Conservation (phyloP, 345 rosid genomes). For the Moricandia arvensis region DNA sequence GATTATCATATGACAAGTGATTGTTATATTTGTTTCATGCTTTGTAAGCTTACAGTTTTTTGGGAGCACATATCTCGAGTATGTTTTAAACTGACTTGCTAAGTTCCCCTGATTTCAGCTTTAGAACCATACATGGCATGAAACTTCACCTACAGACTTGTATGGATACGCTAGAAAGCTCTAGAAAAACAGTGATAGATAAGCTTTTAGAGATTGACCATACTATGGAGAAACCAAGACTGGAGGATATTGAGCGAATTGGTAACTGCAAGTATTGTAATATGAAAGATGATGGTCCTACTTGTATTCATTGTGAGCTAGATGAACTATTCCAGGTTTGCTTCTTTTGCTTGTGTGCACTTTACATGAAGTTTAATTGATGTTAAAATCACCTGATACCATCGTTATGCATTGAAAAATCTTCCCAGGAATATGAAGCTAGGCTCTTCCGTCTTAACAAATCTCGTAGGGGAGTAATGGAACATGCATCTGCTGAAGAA, state of each 20-base stretch:
- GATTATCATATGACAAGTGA: neutral
- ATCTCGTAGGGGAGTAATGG: conserved; percentile 61
- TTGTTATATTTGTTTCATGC: neutral
- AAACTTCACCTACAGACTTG: conserved; percentile 86
- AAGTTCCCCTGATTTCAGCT: conserved; percentile 49
- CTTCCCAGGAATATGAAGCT: conserved; percentile 74
- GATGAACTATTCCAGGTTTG: conserved; percentile 80
- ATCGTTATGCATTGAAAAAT: conserved; percentile 20
- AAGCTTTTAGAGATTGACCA: conserved; percentile 68
- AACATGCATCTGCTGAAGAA: conserved; percentile 87
- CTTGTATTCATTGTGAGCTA: conserved; percentile 80
- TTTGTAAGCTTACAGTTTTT: conserved; percentile 5
- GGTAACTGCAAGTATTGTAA: conserved; percentile 71
- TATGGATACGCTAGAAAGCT: conserved; percentile 65
- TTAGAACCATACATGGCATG: conserved; percentile 63
- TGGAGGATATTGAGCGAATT: conserved; percentile 73
- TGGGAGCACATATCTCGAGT: conserved; percentile 11
- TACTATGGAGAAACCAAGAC: conserved; percentile 75
- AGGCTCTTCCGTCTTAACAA: conserved; percentile 80
- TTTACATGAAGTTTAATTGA: conserved; percentile 10
- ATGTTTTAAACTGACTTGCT: conserved; percentile 22
- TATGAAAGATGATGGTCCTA: conserved; percentile 67
- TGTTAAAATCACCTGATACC: conserved; percentile 1
- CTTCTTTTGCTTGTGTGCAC: conserved; percentile 16
- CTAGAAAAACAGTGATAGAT: conserved; percentile 64